A percentile compares a stretch with the other conserved stretches of the same genome.
Conservation (phyloP, 768 basidiomycete species). For the Panellus pusillus region DNA sequence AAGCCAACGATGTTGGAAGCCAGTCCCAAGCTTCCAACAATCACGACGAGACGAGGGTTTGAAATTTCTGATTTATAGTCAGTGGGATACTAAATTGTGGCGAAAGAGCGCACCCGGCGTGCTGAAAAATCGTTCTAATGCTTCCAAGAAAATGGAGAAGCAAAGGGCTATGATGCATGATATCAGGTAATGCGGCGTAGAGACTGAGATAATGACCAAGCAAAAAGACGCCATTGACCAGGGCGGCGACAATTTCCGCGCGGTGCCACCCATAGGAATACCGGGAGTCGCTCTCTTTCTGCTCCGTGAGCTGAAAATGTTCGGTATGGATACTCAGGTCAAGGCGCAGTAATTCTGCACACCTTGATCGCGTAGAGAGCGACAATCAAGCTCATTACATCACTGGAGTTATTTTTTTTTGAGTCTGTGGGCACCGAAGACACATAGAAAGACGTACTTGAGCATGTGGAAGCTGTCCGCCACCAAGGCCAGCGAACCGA, state of each 20-base stretch:
- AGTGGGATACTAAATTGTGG: background rate
- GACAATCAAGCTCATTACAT: slow-evolving; percentile 93
- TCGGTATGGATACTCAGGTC: slow-evolving; percentile 10
- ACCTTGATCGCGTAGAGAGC: slow-evolving; percentile 95
- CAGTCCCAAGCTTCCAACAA: slow-evolving; percentile 88
- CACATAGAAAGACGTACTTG: slow-evolving; percentile 58
- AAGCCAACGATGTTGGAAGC: slow-evolving; percentile 91
- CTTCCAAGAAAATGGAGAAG: slow-evolving; percentile 93
- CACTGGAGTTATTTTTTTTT: slow-evolving; percentile 49
- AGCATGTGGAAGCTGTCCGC: slow-evolving; percentile 99
- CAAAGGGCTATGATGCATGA: slow-evolving; percentile 62
- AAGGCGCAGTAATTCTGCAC: slow-evolving; percentile 7
- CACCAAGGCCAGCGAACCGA: slow-evolving; percentile 91
- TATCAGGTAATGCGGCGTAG: background rate
- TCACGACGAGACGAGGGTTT: slow-evolving; percentile 83
- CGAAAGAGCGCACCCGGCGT: slow-evolving; percentile 59
- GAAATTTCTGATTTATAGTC: slow-evolving; percentile 65
- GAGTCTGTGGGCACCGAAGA: slow-evolving; percentile 1
- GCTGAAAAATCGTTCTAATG: slow-evolving; percentile 85
- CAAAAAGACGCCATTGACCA: slow-evolving; percentile 96
- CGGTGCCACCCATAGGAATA: slow-evolving; percentile 99
- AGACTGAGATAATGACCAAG: slow-evolving; percentile 33
- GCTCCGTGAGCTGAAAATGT: slow-evolving; percentile 57
- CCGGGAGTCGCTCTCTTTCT: slow-evolving; percentile 58
- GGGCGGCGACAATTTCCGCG: slow-evolving; percentile 92